Conservation (phyloP, 2,329 filamentous ascomycete genomes). For the Alternaria atra region DNA sequence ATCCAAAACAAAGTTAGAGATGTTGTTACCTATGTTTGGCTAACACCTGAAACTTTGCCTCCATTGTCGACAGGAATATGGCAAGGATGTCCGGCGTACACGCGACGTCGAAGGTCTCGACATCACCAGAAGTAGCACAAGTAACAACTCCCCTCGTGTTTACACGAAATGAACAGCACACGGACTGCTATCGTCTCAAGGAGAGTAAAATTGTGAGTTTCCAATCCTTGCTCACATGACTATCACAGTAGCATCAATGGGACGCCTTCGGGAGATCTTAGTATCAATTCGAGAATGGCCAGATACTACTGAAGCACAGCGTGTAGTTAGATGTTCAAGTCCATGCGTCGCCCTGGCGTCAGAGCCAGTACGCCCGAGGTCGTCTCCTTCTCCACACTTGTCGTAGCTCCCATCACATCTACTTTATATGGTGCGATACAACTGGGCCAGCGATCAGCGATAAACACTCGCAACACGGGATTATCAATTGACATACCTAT, state of each 20-base stretch:
- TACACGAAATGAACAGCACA: neutral
- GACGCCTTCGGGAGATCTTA: neutral
- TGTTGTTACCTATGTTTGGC: neutral
- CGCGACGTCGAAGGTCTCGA: neutral
- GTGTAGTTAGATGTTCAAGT: neutral
- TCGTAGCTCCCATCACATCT: neutral
- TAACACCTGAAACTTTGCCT: neutral
- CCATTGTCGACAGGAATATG: neutral
- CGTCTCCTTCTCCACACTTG: neutral
- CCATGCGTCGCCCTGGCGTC: neutral
- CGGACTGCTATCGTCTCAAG: neutral
- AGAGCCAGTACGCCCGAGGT: neutral
- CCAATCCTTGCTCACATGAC: neutral
- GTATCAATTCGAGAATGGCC: neutral
- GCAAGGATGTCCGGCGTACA: neutral
- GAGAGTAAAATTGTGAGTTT: neutral
- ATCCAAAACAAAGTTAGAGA: neutral
- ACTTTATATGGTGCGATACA: conserved; percentile 4
- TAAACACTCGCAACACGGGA: neutral
- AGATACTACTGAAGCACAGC: neutral
- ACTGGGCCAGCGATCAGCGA: neutral
- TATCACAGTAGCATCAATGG: neutral
- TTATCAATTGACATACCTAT: neutral
- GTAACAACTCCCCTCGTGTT: neutral
- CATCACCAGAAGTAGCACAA: neutral